Conservation (phyloP, 805 yeast genomes). For the Starmerella kuoi region DNA sequence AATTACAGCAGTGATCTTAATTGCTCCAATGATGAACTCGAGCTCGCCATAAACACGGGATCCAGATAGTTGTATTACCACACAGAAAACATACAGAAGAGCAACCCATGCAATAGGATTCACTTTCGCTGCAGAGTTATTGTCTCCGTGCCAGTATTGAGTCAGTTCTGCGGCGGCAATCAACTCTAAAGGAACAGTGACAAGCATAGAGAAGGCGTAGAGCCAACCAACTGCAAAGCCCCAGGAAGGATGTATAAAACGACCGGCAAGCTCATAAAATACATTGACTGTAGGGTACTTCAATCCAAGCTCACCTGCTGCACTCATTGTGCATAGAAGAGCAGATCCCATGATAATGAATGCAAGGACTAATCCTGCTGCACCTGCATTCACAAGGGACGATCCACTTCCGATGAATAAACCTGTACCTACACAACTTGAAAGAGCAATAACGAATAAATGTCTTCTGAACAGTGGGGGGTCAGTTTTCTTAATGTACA, state of each 20-base stretch:
- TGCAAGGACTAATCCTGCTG: slow-evolving; percentile 48
- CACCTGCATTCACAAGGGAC: slow-evolving; percentile 48
- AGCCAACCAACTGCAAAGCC: slow-evolving; percentile 61
- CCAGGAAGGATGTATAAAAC: slow-evolving; percentile 48
- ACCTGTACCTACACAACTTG: slow-evolving; percentile 74
- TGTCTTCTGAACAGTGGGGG: slow-evolving; percentile 36
- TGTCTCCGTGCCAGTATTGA: slow-evolving; percentile 37
- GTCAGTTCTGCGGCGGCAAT: slow-evolving; percentile 48
- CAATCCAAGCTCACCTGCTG: slow-evolving; percentile 58
- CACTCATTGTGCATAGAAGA: slow-evolving; percentile 46
- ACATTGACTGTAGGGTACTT: slow-evolving; percentile 45
- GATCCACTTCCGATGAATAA: slow-evolving; percentile 54
- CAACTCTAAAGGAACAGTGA: slow-evolving; percentile 45
- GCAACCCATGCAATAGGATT: slow-evolving; percentile 48
- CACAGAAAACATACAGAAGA: slow-evolving; percentile 42
- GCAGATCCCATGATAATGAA: slow-evolving; percentile 49
- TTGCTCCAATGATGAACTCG: slow-evolving; percentile 46
- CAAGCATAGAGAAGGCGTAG: slow-evolving; percentile 47
- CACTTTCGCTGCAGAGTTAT: slow-evolving; percentile 29
- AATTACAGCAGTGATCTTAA: slow-evolving; percentile 45
- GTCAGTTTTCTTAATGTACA: slow-evolving; percentile 31
- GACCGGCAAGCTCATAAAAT: slow-evolving; percentile 42
- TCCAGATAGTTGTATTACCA: slow-evolving; percentile 41
- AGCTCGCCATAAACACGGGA: slow-evolving; percentile 56
- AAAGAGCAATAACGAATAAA: slow-evolving; percentile 63